Evolutionary conservation across 805 yeast genomes (phyloP).

Genomic region (Saccharomycopsis amapae): DNA sequence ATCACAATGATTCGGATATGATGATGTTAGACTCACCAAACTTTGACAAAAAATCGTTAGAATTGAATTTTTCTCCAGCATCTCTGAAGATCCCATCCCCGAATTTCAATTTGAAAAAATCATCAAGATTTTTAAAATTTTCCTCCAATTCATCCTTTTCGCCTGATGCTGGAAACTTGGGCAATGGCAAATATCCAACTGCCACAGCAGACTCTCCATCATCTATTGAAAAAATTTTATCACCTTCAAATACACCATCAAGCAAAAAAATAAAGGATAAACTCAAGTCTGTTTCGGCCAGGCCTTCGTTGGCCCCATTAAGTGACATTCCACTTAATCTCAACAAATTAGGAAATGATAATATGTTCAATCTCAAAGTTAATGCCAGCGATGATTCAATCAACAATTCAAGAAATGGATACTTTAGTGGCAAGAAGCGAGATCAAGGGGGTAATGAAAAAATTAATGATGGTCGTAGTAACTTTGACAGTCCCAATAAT

Average conservation of each 20-base stretch:
- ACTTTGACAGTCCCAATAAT: no score
- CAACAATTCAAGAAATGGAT: neutral
- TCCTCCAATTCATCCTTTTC: no score
- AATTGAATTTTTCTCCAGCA: constrained; percentile 11
- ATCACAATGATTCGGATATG: constrained; percentile 1
- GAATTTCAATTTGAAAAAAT: constrained; percentile 15
- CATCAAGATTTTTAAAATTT: constrained; percentile 9
- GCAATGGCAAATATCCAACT: neutral
- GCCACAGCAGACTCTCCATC: constrained; percentile 4
- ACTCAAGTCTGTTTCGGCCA: constrained; percentile 2
- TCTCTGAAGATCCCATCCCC: constrained; percentile 9
- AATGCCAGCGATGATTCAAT: constrained; percentile 20
- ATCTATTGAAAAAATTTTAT: constrained; percentile 9
- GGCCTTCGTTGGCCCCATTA: constrained; percentile 3
- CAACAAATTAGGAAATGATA: neutral
- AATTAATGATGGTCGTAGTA: no score
- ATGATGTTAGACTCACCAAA: constrained; percentile 17
- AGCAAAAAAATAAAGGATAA: constrained; percentile 9
- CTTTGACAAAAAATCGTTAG: constrained; percentile 12
- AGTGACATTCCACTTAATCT: constrained; percentile 2
- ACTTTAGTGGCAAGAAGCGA: neutral
- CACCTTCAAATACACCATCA: constrained; percentile 3
- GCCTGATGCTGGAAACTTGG: neutral
- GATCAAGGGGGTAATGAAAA: neutral
- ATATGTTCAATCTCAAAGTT: constrained; percentile 8